Base-by-base conservation (phyloP, 768 basidiomycete species). In the Antrodiella citrinella region DNA sequence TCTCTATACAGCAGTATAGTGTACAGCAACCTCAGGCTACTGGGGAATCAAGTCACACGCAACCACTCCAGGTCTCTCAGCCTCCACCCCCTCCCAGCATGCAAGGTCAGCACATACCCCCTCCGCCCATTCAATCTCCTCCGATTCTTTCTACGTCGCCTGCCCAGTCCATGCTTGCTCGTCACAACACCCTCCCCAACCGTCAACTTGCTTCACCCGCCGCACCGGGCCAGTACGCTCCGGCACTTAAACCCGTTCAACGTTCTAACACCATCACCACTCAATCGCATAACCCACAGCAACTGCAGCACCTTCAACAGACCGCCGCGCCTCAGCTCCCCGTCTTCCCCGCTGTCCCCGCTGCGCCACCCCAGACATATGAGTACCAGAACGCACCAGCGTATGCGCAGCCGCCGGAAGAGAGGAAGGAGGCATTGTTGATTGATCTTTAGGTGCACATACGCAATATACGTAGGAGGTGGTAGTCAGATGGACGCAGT, bases 311-410 rank as follows among this genome's bases (percentile, higher is more conserved):
- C 38, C 66, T 25, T 48, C 63, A 60, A 44, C 53, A 54, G 7
- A 45, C 53, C 19, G 61, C 55, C n/a, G 60, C 61, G 18, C 30
- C 49, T 12, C 57, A 47, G 23, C 63, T 86, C 4, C 78, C 84
- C 0, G 73, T 75, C 47, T 86, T 88, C 65, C 86, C 86, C 1
- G 69, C 69, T 23, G 85, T 69, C 4, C 86, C 86, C 4, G 84
- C 81, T 3, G 67, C 69, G 11, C 63, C 70, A 5, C 83, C 86
- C 1, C 78, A 81, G 59, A 47, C 69, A 4, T 79, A 75, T 62
- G 64, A 75, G 22, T 54, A 72, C 61, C 80, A 82, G 57, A 68
- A 64, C 7, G 63, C 76, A 3, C 7, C 15, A 35, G 7, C 30
- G 15, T 7, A 15, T 43, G 72, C 78, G 3, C 62, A 69, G 4